Base-by-base conservation (phyloP, 2,329 filamentous ascomycete genomes). In the Dactylellina cionopaga region DNA sequence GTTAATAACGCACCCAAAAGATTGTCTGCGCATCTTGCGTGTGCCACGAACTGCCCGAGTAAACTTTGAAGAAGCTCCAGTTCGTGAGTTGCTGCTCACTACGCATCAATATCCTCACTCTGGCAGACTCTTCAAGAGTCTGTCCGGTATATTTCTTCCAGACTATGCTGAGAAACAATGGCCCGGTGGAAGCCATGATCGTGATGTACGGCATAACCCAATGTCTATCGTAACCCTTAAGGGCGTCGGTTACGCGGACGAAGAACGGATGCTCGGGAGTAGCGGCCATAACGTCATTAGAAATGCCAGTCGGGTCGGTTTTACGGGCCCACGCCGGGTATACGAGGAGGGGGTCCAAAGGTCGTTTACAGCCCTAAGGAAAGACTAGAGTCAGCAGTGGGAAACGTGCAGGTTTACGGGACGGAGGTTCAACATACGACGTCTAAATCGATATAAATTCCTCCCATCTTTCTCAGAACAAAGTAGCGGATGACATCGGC, bases 401-500 rank as follows among this genome's bases (percentile, higher is more conserved):
- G n/a, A 29, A 6, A 52, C 15, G 37, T 54, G 39, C 44, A 17
- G 31, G 11, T 41, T 11, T 17, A 15, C 4, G 51, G 44, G n/a
- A 37, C 9, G 15, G 25, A 19, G 10, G 49, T 22, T 27, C n/a
- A 39, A 79, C 85, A 44, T 80, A 86, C 85, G 80, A 88, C 88
- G 80, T 95, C 91, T 49, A 94, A 81, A 78, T 95, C 91, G 76
- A 94, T 88, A 80, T 94, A 94, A 63, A 92, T 88, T 39, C 91
- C 91, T 62, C 91, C 91, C 78, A 87, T 93, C 80, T 91, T 87
- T 58, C 88, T 85, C 29, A 95, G 84, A 17, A 92, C 84, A 78
- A 94, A 93, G 81, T 94, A 94, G 54, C 91, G 86, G 76, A 94
- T 90, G 3, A 90, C 84, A 78, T 94, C 91, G 63, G 90, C 89